Evolutionary conservation across 352 stramenopile genomes (phyloP), one percentile per base, ranked within the genome.

Genomic region (Pelagophyceae sp.): DNA sequence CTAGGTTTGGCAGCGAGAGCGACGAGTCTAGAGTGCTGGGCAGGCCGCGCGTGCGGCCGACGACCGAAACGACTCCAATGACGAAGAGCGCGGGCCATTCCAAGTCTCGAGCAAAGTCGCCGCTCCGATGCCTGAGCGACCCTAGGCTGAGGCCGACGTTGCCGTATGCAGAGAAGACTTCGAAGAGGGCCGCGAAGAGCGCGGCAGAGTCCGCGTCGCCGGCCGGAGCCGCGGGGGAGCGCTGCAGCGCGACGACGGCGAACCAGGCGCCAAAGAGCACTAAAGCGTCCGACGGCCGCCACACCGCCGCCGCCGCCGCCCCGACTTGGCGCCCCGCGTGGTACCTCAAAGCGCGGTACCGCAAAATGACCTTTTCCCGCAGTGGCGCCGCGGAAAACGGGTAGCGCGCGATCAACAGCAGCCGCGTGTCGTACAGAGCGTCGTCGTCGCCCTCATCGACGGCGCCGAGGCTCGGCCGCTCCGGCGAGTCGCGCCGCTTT

Each of bases 81-180:
- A 15, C 20, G 54, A 63, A 6, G 54, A 63, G 54, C 15, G 54
- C 6, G 54, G 29, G 6, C 15, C 15, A 2, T 2, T 63, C 25
- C 15, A 63, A 27, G 54, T 63, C 54, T n/a, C 25, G 54, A 2
- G 54, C 20, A 29, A 31, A 63, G 54, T 63, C 54, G 11, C 11
- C 54, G 45, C 45, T 23, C 45, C 23, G 11, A 23, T 54, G 45
- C 11, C 45, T 23, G 15, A 71, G 29, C n/a, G 19, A 38, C 3
- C 61, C 61, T 27, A 71, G 61, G 19, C 19, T 38, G 61, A 71
- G 61, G 61, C 61, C 61, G 61, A 71, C 61, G 31, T 71, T 71
- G 61, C 61, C 61, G 25, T 40, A 71, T 17, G 61, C 61, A 31
- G 61, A 71, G 19, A n/a, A 5, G 31, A 71, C 19, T 31, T 71